A percentile compares a stretch with the other conserved stretches of the same genome.
Conservation (phyloP, 169 alveolate species). For the Babesia ovata region DNA sequence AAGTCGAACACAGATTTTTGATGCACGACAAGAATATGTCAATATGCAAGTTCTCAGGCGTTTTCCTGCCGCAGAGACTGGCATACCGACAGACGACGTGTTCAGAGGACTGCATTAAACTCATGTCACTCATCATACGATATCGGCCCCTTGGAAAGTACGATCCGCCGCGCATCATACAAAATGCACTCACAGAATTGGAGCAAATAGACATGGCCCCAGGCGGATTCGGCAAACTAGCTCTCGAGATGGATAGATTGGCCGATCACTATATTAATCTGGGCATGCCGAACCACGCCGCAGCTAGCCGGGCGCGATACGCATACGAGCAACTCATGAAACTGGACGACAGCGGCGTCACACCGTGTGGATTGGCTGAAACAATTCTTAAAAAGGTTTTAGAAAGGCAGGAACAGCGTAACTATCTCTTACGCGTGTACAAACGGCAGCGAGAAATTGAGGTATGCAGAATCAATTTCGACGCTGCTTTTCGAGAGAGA, state of each 20-base stretch:
- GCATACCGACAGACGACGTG: slow-evolving; percentile 74
- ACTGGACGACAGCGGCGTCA: slow-evolving; percentile 35
- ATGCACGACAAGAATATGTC: slow-evolving; percentile 76
- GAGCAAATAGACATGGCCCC: slow-evolving; percentile 35
- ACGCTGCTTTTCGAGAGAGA: slow-evolving; percentile 48
- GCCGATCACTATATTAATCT: slow-evolving; percentile 35
- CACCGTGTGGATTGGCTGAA: slow-evolving; percentile 63
- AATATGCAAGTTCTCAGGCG: slow-evolving; percentile 75
- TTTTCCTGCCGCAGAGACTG: slow-evolving; percentile 82
- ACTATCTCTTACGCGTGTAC: slow-evolving; percentile 65
- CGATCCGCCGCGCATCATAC: slow-evolving; percentile 63
- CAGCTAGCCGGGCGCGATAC: slow-evolving; percentile 45
- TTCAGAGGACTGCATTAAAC: slow-evolving; percentile 69
- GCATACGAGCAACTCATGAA: slow-evolving; percentile 35
- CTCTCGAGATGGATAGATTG: slow-evolving; percentile 22
- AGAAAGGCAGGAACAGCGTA: slow-evolving; percentile 65
- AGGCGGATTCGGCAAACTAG: slow-evolving; percentile 49
- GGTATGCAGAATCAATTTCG: slow-evolving; percentile 45
- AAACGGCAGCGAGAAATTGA: slow-evolving; percentile 73
- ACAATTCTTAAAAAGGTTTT: slow-evolving; percentile 60
- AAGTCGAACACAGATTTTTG: slow-evolving; percentile 71
- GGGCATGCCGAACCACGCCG: slow-evolving; percentile 36
- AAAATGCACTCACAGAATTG: slow-evolving; percentile 42
- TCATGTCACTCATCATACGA: slow-evolving; percentile 68
- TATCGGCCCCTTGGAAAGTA: slow-evolving; percentile 66